Evolutionary conservation across 305 asterid species (phyloP).

Genomic region (Euphrasia arctica): DNA sequence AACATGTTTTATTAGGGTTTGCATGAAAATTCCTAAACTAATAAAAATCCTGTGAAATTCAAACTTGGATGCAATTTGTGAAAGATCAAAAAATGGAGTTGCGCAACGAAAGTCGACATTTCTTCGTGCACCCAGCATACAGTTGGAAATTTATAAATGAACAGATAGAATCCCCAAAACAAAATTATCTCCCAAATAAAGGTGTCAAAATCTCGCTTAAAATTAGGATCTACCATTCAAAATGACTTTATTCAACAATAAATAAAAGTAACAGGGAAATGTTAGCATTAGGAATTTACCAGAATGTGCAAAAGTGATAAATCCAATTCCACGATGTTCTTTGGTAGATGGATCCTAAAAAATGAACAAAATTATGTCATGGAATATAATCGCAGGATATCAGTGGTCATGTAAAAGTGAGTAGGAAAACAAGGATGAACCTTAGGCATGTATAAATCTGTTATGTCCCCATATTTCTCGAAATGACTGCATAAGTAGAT

Average conservation of each 20-base stretch:
- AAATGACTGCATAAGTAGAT: slow-evolving; percentile 66
- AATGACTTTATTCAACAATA: neutral
- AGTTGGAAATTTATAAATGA: too few species aligned
- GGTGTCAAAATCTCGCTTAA: too few species aligned
- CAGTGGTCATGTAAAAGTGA: neutral
- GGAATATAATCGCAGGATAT: slow-evolving; percentile 3
- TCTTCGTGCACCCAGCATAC: too few species aligned
- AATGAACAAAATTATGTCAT: slow-evolving; percentile 18
- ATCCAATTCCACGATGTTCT: slow-evolving; percentile 99
- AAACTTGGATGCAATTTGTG: too few species aligned
- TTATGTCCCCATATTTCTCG: slow-evolving; percentile 83
- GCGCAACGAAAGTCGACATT: too few species aligned
- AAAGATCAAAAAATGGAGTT: too few species aligned
- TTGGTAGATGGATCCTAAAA: slow-evolving; percentile 84
- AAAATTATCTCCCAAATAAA: too few species aligned
- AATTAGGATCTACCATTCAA: slow-evolving; percentile 1
- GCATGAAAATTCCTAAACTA: too few species aligned
- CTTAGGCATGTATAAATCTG: slow-evolving; percentile 98
- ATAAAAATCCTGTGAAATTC: too few species aligned
- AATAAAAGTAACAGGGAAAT: slow-evolving; percentile 13
- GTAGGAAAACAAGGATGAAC: slow-evolving; percentile 35
- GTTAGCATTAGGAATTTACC: slow-evolving; percentile 41
- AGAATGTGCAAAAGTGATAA: slow-evolving; percentile 78
- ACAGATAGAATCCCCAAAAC: too few species aligned
- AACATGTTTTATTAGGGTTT: too few species aligned